These are phyloP conservation scores for Ulmus americana DNA, from an alignment of 331 rosid genomes.

Conservation along the genomic window DNA sequence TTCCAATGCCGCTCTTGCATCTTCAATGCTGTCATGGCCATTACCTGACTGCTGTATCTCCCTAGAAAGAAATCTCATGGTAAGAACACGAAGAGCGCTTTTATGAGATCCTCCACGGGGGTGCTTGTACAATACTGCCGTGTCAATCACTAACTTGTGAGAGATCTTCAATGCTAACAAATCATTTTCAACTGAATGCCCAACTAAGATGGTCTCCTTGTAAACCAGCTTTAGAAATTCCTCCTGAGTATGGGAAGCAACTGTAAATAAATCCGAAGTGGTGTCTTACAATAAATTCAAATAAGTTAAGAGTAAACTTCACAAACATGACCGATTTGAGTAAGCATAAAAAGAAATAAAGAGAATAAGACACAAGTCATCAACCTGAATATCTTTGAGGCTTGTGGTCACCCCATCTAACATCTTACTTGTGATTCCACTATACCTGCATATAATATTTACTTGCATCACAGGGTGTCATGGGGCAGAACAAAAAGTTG, in stretches of 20 bases:
- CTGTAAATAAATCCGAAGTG: slow-evolving; percentile 30
- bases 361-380: slow-evolving; percentile 17
- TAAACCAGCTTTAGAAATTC: slow-evolving; percentile 67
- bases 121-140: slow-evolving; percentile 73
- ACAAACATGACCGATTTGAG: slow-evolving; percentile 8
- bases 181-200: slow-evolving; percentile 95
- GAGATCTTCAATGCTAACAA: slow-evolving; percentile 73
- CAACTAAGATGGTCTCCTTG: slow-evolving; percentile 78
- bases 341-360: slow-evolving; percentile 10
- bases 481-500: neutral
- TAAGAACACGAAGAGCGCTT: slow-evolving; percentile 74
- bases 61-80: slow-evolving; percentile 63
- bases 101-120: slow-evolving; percentile 67
- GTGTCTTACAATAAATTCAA: slow-evolving; percentile 23
- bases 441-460: slow-evolving; percentile 50
- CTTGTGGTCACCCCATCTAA: slow-evolving; percentile 73
- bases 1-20: slow-evolving; percentile 89
- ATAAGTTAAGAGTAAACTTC: slow-evolving; percentile 11
- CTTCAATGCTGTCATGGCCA: slow-evolving; percentile 96
- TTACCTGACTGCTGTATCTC: slow-evolving; percentile 82
- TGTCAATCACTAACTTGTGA: slow-evolving; percentile 72
- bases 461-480: neutral
- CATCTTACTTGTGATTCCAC: slow-evolving; percentile 93
- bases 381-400: slow-evolving; percentile 86
- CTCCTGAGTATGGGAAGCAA: slow-evolving; percentile 51